phyloP scores from a whole-genome alignment of 352 stramenopile genomes.

The Globisporangium abappressorium region DNA sequence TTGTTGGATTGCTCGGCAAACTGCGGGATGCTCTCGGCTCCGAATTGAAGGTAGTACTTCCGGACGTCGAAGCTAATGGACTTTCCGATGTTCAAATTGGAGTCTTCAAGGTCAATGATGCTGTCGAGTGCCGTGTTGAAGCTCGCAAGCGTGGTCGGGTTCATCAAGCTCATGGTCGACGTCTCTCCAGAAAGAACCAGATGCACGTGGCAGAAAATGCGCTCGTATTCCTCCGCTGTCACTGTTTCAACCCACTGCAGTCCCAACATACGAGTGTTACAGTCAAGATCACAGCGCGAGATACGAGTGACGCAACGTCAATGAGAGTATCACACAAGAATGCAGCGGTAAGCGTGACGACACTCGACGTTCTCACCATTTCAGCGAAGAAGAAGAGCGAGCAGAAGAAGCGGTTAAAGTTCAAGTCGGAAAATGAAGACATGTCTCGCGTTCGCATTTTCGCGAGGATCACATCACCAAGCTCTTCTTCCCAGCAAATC shows the following conservation, averaged over 20 bases:
- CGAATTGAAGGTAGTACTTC: slow-evolving; percentile 32
- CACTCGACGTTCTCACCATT: slow-evolving; percentile 30
- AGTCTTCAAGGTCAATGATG: slow-evolving; percentile 29
- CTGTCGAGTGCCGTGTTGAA: slow-evolving; percentile 31
- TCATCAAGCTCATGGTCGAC: slow-evolving; percentile 17
- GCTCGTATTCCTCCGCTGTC: slow-evolving; percentile 31
- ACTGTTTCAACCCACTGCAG: slow-evolving; percentile 39
- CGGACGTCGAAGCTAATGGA: slow-evolving; percentile 38
- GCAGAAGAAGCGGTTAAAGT: slow-evolving; percentile 55
- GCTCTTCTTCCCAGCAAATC: slow-evolving; percentile 59
- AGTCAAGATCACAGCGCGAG: neutral
- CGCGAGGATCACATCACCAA: slow-evolving; percentile 33
- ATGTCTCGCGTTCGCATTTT: slow-evolving; percentile 55
- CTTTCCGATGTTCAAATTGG: slow-evolving; percentile 38
- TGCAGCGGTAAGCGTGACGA: neutral
- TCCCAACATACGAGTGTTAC: neutral
- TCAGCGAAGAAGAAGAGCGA: slow-evolving; percentile 60
- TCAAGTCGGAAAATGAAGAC: slow-evolving; percentile 28
- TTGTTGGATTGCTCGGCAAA: neutral
- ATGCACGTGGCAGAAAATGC: slow-evolving; percentile 34
- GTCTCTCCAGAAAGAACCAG: slow-evolving; percentile 21
- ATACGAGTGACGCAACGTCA: neutral
- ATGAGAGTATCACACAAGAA: neutral
- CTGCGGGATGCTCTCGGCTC: slow-evolving; percentile 5
- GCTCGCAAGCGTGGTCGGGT: slow-evolving; percentile 34